phyloP scores from a whole-genome alignment of 2,329 filamentous ascomycete genomes.

The Cladosporium oxysporum region DNA sequence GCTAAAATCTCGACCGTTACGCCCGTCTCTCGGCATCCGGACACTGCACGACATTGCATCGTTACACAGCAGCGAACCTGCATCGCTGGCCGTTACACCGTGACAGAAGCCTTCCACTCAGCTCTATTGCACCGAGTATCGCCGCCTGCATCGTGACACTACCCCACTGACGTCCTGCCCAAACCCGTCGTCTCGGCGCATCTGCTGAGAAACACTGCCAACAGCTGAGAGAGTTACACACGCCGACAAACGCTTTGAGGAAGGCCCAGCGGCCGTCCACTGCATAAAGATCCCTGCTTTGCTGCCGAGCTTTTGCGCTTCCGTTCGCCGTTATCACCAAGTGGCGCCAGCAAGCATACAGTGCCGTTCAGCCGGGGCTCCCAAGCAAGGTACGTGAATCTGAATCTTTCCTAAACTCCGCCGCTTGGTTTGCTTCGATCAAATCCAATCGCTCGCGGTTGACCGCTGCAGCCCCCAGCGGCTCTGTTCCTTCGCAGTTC shows the following conservation, averaged over 20 bases:
- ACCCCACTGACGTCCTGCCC: constrained; percentile 3
- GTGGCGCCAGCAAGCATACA: constrained; percentile 18
- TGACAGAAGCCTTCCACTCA: constrained; percentile 20
- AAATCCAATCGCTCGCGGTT: not conserved
- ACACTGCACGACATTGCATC: constrained; percentile 16
- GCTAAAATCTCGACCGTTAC: constrained; percentile 10
- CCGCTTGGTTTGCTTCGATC: constrained; percentile 2
- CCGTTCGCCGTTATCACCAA: constrained; percentile 7
- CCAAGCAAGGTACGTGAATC: constrained; percentile 17
- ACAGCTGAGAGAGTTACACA: constrained; percentile 11
- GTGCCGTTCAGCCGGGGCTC: constrained; percentile 8
- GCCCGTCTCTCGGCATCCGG: constrained; percentile 1
- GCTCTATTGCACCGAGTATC: constrained; percentile 18
- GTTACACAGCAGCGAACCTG: constrained; percentile 15
- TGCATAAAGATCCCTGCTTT: constrained; percentile 19
- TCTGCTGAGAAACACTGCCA: constrained; percentile 14
- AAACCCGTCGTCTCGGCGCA: constrained; percentile 8
- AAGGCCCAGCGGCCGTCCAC: not conserved
- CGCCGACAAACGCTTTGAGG: constrained; percentile 1
- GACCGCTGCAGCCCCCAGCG: not conserved
- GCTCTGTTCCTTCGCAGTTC: not conserved
- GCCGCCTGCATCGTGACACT: constrained; percentile 6
- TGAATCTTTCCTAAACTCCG: not conserved
- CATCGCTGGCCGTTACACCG: constrained; percentile 13
- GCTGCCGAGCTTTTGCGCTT: not conserved